phyloP scores from a whole-genome alignment of 352 stramenopile species.

The Saprolegnia diclina region DNA sequence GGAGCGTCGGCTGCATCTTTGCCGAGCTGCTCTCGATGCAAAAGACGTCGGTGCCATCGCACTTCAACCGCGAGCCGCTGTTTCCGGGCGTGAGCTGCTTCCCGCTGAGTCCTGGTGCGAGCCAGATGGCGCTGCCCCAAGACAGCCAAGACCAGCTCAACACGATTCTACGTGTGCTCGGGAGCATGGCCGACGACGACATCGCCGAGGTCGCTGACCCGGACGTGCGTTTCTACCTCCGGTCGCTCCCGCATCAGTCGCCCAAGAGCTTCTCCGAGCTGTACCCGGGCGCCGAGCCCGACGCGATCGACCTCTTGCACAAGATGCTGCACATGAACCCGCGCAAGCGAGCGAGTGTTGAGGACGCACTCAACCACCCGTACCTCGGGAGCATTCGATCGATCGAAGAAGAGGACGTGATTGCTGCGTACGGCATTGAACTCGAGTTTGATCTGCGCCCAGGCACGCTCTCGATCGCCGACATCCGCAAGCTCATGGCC shows the following conservation, averaged over 20 bases:
- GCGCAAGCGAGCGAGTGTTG: constrained; percentile 65
- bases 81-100: constrained; percentile 93
- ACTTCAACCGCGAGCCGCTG: constrained; percentile 91
- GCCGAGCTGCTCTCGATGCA: constrained; percentile 95
- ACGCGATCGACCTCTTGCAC: constrained; percentile 71
- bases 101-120: constrained; percentile 65
- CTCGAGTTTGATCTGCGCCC: constrained; percentile 79
- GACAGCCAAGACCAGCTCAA: constrained; percentile 83
- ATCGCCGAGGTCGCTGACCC: constrained; percentile 80
- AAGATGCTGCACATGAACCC: constrained; percentile 87
- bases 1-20: constrained; percentile 94
- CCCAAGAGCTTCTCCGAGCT: constrained; percentile 74
- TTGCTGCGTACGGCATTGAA: constrained; percentile 73
- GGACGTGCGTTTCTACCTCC: constrained; percentile 77
- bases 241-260: constrained; percentile 57
- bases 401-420: constrained; percentile 72
- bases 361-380: constrained; percentile 77
- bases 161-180: constrained; percentile 82
- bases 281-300: constrained; percentile 74
- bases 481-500: constrained; percentile 79
- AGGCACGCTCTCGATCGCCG: constrained; percentile 61
- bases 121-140: constrained; percentile 67
- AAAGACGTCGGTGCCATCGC: constrained; percentile 91
- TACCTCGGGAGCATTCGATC: constrained; percentile 81
- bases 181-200: constrained; percentile 81